Conservation (phyloP, 208 protist species). For the Spongospora subterranea region DNA sequence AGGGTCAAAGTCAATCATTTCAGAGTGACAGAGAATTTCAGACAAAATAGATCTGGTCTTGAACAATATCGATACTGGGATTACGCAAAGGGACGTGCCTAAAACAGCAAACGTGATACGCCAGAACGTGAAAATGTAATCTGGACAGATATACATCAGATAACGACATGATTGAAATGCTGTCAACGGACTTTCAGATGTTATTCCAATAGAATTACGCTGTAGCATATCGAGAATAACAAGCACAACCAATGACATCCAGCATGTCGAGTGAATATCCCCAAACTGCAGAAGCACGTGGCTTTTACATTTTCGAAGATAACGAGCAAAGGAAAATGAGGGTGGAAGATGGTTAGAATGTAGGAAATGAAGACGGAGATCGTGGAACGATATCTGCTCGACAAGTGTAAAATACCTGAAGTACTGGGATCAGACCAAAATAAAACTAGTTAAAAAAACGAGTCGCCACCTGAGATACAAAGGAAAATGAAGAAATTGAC, state of each 20-base stretch:
- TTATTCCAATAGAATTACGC: conserved; percentile 5
- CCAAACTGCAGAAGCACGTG: conserved; percentile 51
- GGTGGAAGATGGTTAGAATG: conserved; percentile 38
- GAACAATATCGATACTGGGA: background rate
- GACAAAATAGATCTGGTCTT: conserved; percentile 26
- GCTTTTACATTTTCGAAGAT: conserved; percentile 51
- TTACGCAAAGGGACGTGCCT: background rate
- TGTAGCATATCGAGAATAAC: background rate
- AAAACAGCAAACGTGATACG: background rate
- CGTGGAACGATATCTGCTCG: conserved; percentile 48
- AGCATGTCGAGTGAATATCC: conserved; percentile 38
- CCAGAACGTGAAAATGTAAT: background rate
- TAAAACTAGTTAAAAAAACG: background rate
- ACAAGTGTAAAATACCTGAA: conserved; percentile 28
- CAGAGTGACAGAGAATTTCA: background rate
- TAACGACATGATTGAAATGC: background rate
- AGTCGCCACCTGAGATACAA: background rate
- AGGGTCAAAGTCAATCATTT: conserved; percentile 54
- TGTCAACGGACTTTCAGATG: background rate
- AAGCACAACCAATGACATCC: conserved; percentile 15
- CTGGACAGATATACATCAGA: background rate
- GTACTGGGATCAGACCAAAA: background rate
- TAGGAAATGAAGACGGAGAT: conserved; percentile 25
- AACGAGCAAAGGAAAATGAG: conserved; percentile 31
- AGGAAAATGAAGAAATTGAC: background rate